These are phyloP conservation scores for Fraxinus albicans DNA, from an alignment of 305 asterid genomes.

Conservation along the genomic window DNA sequence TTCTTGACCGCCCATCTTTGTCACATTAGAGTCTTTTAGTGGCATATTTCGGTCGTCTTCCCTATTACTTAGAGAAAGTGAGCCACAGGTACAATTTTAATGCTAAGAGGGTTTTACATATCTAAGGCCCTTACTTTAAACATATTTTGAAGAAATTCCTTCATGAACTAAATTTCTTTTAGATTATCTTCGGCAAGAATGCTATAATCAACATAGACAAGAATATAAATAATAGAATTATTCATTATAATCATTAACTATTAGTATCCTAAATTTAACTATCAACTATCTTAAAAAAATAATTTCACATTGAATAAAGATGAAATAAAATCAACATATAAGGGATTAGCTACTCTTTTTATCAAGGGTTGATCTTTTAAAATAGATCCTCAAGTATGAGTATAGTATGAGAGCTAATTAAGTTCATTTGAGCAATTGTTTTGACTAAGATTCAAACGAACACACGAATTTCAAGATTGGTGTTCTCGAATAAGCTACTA, in stretches of 20 bases:
- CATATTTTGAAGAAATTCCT: background rate
- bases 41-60: background rate
- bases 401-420: background rate
- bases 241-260: background rate
- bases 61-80: background rate
- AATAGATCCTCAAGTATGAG: background rate
- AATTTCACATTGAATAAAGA: background rate
- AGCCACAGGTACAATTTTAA: background rate
- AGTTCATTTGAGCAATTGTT: background rate
- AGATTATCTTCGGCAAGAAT: background rate
- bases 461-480: background rate
- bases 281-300: background rate
- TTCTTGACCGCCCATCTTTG: background rate
- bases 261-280: background rate
- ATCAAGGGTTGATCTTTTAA: background rate
- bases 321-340: background rate
- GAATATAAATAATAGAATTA: background rate
- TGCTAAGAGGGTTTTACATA: background rate
- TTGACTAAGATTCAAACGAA: conserved; percentile 4
- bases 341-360: background rate
- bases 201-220: background rate
- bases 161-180: background rate
- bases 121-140: background rate
- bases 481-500: background rate
- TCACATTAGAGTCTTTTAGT: background rate